phyloP scores from a whole-genome alignment of 257 asterid genomes.

The Forsythia viridissima region DNA sequence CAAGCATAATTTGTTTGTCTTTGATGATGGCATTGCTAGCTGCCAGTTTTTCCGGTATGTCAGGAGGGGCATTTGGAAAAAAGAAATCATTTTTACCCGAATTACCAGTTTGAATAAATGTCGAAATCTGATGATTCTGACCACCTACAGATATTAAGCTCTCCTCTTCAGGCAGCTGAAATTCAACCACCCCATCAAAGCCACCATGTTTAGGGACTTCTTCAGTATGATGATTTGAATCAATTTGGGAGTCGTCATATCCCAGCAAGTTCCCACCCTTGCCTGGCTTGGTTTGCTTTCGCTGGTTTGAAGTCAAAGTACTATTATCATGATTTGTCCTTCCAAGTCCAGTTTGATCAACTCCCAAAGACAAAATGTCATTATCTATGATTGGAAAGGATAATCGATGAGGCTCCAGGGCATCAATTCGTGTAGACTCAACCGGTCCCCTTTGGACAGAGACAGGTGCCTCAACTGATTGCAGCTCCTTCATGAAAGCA shows the following conservation, averaged over 20 bases:
- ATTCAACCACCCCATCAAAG: slow-evolving; percentile 37
- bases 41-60: slow-evolving; percentile 54
- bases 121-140: slow-evolving; percentile 39
- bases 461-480: slow-evolving; percentile 83
- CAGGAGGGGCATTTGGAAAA: slow-evolving; percentile 43
- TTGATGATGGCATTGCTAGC: slow-evolving; percentile 44
- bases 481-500: slow-evolving; percentile 86
- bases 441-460: slow-evolving; percentile 64
- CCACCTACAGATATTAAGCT: slow-evolving; percentile 51
- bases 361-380: slow-evolving; percentile 32
- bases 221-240: slow-evolving; percentile 40
- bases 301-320: slow-evolving; percentile 35
- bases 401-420: slow-evolving; percentile 37
- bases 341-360: slow-evolving; percentile 34
- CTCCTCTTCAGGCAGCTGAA: slow-evolving; percentile 70
- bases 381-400: slow-evolving; percentile 41
- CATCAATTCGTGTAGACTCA: slow-evolving; percentile 44
- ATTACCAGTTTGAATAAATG: slow-evolving; percentile 40
- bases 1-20: slow-evolving; percentile 42
- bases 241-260: slow-evolving; percentile 35
- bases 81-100: slow-evolving; percentile 32
- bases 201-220: slow-evolving; percentile 43
- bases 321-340: slow-evolving; percentile 36
- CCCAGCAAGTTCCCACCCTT: slow-evolving; percentile 58
- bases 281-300: slow-evolving; percentile 42